Base-by-base conservation (phyloP, 345 rosid species). In the Brassica napus region DNA sequence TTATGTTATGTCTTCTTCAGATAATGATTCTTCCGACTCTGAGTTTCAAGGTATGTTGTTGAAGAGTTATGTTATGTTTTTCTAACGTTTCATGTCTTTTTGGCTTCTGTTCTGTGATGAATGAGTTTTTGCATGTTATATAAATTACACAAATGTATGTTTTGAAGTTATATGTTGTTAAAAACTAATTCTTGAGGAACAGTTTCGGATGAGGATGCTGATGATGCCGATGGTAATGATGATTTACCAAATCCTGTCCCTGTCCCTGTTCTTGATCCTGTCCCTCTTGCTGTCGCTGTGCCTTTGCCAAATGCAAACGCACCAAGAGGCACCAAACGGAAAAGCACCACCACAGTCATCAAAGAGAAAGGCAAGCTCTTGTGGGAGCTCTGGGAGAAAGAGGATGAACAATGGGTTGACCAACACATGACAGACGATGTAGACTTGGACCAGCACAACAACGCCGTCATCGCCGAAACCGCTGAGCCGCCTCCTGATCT, bases 361-460 rank as follows among this genome's bases (percentile, higher is more conserved):
- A 59, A 68, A 44, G 70, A 68, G 66, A 49, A 73, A 74, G 82
- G 77, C 1, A 60, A 67, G 47, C 82, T 90, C 74, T 12, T 86
- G 89, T 95, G 99, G 99, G 86, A 91, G 74, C 39, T 82, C 16
- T 90, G 94, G 98, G 97, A 95, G 82, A 73, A 87, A 21, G 92
- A 84, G 52, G 49, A 91, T 23, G 84, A 89, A 42, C 86, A 15
- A 81, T 95, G 97, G 97, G 79, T 89, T 37, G 85, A 90, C 69
- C 77, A 85, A 71, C 89, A 90, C 82, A n/a, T 78, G 72, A 74
- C 35, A 0, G 86, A 78, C 34, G 87, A 87, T 83, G 59, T 87
- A 79, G 90, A 91, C 86, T 81, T 88, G 77, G 93, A 88, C 77
- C 78, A 84, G 75, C 90, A 85, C 63, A 85, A 85, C 69, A 83